Conservation (phyloP, 176 grass and related monocot genomes). For the Musa beccarii region DNA sequence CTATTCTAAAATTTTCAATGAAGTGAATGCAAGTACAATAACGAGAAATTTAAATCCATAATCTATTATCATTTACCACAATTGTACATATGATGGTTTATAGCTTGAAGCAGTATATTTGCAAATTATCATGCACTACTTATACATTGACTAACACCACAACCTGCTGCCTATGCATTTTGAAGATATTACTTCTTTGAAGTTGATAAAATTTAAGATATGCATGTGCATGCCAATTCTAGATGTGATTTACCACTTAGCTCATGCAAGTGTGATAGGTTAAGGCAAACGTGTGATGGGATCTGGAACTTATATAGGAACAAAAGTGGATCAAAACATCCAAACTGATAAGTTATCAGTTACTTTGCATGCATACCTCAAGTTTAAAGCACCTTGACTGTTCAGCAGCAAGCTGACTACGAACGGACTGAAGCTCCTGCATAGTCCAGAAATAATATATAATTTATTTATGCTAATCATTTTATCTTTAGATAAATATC, state of each 20-base stretch:
- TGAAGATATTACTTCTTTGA: not conserved
- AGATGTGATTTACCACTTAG: not conserved
- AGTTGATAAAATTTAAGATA: not conserved
- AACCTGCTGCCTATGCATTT: not conserved
- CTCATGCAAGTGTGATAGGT: not conserved
- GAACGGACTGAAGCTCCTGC: conserved; percentile 92
- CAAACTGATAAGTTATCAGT: not conserved
- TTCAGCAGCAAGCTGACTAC: conserved; percentile 89
- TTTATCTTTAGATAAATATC: not conserved
- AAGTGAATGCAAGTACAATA: no score
- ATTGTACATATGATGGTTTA: not conserved
- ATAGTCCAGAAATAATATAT: conserved; percentile 19
- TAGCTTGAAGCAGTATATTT: not conserved
- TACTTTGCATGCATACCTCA: conserved; percentile 42
- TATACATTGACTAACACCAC: not conserved
- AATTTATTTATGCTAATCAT: not conserved
- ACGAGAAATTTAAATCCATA: not conserved
- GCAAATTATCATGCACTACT: not conserved
- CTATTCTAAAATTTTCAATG: no score
- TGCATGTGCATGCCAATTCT: not conserved
- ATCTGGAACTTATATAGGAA: not conserved
- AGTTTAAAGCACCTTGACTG: conserved; percentile 99
- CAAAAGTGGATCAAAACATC: not conserved
- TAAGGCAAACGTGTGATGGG: no score
- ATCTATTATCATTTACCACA: not conserved